Percentiles rank a stretch among this genome's conserved stretches.
These are phyloP conservation scores for Pseudocercospora cruenta DNA, from an alignment of 2,329 filamentous ascomycete species.

Conservation along the genomic window DNA sequence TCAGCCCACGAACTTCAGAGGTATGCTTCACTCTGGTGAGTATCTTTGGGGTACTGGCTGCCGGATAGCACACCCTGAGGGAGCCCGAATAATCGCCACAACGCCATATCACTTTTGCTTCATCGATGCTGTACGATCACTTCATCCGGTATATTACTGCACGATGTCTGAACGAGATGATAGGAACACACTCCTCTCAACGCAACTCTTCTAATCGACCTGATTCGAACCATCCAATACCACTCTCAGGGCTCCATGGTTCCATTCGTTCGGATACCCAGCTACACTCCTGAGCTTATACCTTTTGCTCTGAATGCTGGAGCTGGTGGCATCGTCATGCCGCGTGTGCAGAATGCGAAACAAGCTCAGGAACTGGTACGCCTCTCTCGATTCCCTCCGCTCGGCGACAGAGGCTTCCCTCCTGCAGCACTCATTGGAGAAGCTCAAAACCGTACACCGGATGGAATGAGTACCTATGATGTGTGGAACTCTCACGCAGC, in stretches of 20 bases:
- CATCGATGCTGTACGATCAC: slow-evolving; percentile 9
- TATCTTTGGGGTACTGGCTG: slow-evolving; percentile 7
- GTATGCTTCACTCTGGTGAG: slow-evolving; percentile 9
- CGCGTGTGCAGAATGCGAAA: slow-evolving; percentile 10
- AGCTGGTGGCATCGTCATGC: slow-evolving; percentile 12
- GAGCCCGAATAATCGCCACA: slow-evolving; percentile 10
- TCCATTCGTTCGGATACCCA: slow-evolving; percentile 11
- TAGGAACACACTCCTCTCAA: slow-evolving; percentile 13
- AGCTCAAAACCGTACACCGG: neutral
- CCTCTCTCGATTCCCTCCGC: slow-evolving; percentile 4
- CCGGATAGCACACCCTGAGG: slow-evolving; percentile 7
- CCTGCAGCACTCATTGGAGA: slow-evolving; percentile 10
- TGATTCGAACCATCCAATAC: slow-evolving; percentile 17
- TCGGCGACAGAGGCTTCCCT: slow-evolving; percentile 9
- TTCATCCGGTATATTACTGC: neutral
- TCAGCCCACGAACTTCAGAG: slow-evolving; percentile 15
- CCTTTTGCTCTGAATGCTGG: slow-evolving; percentile 11
- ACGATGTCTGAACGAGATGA: neutral
- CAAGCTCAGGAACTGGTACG: slow-evolving; percentile 7
- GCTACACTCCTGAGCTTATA: slow-evolving; percentile 9
- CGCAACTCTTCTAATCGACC: slow-evolving; percentile 5
- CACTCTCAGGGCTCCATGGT: slow-evolving; percentile 14
- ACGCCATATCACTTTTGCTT: slow-evolving; percentile 17
- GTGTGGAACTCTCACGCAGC: slow-evolving; percentile 15
- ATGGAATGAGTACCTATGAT: slow-evolving; percentile 6